These are phyloP conservation scores for Neoascochyta sp. DNA, from an alignment of 2,329 filamentous ascomycete species.

Conservation along the genomic window DNA sequence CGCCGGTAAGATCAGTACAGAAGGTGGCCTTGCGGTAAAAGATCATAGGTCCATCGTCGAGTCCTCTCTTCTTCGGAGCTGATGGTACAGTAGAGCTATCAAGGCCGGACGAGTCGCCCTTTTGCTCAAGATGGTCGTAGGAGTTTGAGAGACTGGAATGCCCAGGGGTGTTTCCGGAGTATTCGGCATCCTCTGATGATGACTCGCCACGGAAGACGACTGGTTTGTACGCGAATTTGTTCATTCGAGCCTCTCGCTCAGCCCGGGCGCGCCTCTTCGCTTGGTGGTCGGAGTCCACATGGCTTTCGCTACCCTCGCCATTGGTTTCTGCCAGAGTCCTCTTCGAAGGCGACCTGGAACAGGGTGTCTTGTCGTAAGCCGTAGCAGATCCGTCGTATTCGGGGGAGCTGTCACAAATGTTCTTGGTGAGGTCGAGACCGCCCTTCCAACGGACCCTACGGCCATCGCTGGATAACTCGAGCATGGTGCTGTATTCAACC, in stretches of 20 bases:
- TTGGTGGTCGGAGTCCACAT: conserved; percentile 14
- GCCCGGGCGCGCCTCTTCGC: conserved; percentile 16
- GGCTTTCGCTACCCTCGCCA: conserved; percentile 15
- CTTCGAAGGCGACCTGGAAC: conserved; percentile 25
- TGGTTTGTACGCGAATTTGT: conserved; percentile 45
- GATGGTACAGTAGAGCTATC: conserved; percentile 47
- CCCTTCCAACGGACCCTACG: conserved; percentile 78
- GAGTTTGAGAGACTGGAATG: too few relatives aligned
- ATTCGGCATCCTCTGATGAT: conserved; percentile 39
- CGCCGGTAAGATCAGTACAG: conserved; percentile 73
- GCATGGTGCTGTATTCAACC: conserved; percentile 64
- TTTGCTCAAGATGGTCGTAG: conserved; percentile 28
- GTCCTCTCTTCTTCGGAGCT: conserved; percentile 49
- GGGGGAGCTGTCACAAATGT: conserved; percentile 58
- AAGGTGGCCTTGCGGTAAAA: conserved; percentile 80
- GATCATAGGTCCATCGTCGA: conserved; percentile 70
- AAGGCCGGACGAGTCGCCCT: conserved; percentile 42
- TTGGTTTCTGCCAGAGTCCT: conserved; percentile 20
- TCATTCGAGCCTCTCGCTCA: conserved; percentile 23
- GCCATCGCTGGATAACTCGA: conserved; percentile 74
- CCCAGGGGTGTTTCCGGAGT: too few relatives aligned
- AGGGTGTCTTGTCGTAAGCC: conserved; percentile 45
- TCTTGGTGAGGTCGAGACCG: conserved; percentile 60
- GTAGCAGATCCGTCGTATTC: conserved; percentile 45
- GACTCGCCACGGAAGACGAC: conserved; percentile 47